Conservation (phyloP, 108 stramenopile species). For the Skeletonema menzelii region DNA sequence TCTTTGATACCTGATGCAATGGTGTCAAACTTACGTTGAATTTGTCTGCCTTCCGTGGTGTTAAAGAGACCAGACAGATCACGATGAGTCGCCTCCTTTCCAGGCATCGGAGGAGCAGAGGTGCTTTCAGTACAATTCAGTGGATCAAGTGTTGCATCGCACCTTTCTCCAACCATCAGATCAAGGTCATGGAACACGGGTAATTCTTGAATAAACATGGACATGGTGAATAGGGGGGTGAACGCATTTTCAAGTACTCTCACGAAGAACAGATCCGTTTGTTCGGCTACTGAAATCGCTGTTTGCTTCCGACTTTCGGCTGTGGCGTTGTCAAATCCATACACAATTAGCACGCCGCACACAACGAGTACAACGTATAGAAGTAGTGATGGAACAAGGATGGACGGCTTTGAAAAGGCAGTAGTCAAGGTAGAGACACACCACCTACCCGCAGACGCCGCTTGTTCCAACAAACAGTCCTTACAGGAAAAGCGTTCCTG, state of each 20-base stretch:
- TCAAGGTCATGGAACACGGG: slow-evolving; percentile 14
- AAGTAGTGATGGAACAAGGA: slow-evolving; percentile 12
- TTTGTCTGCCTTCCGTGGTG: slow-evolving; percentile 3
- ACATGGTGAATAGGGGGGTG: slow-evolving; percentile 32
- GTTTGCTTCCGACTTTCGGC: slow-evolving; percentile 3
- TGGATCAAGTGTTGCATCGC: slow-evolving; percentile 8
- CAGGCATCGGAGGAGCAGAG: slow-evolving; percentile 20
- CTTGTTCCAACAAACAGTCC: neutral
- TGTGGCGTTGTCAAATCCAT: slow-evolving; percentile 15
- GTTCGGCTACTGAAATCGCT: slow-evolving; percentile 19
- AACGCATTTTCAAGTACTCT: slow-evolving; percentile 32
- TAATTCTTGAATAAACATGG: slow-evolving; percentile 27
- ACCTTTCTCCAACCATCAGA: slow-evolving; percentile 25
- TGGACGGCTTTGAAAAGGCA: slow-evolving; percentile 14
- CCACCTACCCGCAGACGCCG: slow-evolving; percentile 7
- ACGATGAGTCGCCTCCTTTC: slow-evolving; percentile 27
- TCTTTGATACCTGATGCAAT: slow-evolving; percentile 30
- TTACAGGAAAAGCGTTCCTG: neutral
- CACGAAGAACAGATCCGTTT: slow-evolving; percentile 27
- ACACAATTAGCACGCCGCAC: neutral
- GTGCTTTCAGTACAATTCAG: slow-evolving; percentile 20
- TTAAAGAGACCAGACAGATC: slow-evolving; percentile 20
- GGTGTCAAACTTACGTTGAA: slow-evolving; percentile 24
- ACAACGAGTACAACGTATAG: slow-evolving; percentile 2
- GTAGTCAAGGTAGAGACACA: slow-evolving; percentile 19